Evolutionary conservation across 371 early-diverging fungal genomes (phyloP).

Genomic region (Mucor racemosus): DNA sequence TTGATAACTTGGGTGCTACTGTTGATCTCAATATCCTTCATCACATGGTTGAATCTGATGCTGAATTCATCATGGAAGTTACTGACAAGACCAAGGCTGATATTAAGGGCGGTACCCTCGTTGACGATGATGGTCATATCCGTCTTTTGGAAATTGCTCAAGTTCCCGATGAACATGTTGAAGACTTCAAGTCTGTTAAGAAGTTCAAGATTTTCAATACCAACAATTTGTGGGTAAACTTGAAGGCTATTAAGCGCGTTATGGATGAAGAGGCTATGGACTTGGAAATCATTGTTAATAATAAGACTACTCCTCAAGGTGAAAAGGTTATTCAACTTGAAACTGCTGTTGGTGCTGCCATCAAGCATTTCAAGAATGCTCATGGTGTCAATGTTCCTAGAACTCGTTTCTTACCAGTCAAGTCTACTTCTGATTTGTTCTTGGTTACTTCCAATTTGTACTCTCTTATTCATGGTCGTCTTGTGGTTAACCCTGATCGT

Average conservation of each 20-base stretch:
- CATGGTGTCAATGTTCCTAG: constrained; percentile 99
- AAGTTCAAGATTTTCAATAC: constrained; percentile 99
- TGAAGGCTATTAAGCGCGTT: constrained; percentile 95
- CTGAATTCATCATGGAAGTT: constrained; percentile 99
- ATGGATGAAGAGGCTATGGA: constrained; percentile 83
- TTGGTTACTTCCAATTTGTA: constrained; percentile 97
- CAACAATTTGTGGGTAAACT: constrained; percentile 98
- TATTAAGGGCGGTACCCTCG: constrained; percentile 99
- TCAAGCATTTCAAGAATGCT: constrained; percentile 97
- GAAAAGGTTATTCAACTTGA: constrained; percentile 99
- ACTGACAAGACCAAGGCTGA: constrained; percentile 99
- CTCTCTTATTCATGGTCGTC: constrained; percentile 90
- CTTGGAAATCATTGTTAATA: constrained; percentile 98
- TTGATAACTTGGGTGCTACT: constrained; percentile 99
- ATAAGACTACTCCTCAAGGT: constrained; percentile 88
- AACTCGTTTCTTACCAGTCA: constrained; percentile 98
- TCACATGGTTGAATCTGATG: constrained; percentile 86
- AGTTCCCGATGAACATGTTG: constrained; percentile 96
- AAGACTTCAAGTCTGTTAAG: constrained; percentile 99
- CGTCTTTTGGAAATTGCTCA: constrained; percentile 99
- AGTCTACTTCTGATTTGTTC: constrained; percentile 98
- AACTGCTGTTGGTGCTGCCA: constrained; percentile 99
- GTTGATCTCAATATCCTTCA: constrained; percentile 95
- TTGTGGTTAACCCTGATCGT: constrained; percentile 91
- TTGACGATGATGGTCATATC: constrained; percentile 96